phyloP scores from a whole-genome alignment of 257 asterid genomes.

The Solanum sitiens region DNA sequence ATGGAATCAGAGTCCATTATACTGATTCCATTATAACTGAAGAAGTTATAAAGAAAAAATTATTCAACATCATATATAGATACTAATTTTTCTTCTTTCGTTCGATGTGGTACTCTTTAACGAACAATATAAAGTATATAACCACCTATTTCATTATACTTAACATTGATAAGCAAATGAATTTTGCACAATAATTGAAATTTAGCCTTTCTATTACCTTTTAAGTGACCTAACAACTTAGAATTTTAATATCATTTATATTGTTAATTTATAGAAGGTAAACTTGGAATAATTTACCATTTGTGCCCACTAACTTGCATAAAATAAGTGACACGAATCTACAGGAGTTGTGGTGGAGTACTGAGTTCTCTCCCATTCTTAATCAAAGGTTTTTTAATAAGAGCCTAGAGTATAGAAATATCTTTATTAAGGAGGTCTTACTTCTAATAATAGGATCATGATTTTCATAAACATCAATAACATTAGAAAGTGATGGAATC shows the following conservation, averaged over 20 bases:
- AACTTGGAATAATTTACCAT: too few species aligned
- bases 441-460: not conserved
- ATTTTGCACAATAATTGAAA: not conserved
- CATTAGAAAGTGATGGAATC: not conserved
- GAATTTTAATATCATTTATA: not conserved
- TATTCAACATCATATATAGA: not conserved
- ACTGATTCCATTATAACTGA: accelerated
- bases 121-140: not conserved
- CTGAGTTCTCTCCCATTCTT: not conserved
- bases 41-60: not conserved
- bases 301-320: not conserved
- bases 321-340: not conserved
- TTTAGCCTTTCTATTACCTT: not conserved
- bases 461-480: not conserved
- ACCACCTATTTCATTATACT: not conserved
- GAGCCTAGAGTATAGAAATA: not conserved
- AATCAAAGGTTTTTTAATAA: not conserved
- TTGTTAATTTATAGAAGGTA: not conserved
- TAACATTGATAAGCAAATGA: not conserved
- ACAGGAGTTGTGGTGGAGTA: not conserved
- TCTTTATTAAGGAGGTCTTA: not conserved
- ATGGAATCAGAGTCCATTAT: not conserved
- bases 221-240: not conserved
- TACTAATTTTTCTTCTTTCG: not conserved
- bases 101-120: not conserved